These are phyloP conservation scores for Lachancea sp. DNA, from an alignment of 805 yeast species.

Conservation along the genomic window DNA sequence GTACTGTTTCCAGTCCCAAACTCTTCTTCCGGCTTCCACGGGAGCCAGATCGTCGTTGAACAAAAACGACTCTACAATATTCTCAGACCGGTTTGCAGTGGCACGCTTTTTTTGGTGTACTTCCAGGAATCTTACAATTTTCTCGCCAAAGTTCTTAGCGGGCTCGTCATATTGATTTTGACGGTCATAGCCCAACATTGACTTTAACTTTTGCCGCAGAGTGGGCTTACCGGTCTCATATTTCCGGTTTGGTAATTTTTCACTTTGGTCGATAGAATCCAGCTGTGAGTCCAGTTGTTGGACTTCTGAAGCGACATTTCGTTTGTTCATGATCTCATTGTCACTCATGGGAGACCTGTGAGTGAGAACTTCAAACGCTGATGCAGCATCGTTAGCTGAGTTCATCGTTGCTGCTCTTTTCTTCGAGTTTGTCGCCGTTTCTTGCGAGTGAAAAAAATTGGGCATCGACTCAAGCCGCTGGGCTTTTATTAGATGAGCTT, in stretches of 20 bases:
- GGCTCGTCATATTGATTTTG: slow-evolving; percentile 7
- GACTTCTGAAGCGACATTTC: background rate
- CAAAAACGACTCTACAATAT: slow-evolving; percentile 39
- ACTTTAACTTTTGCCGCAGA: background rate
- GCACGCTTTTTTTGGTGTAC: slow-evolving; percentile 11
- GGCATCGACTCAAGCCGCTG: background rate
- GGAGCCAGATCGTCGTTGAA: slow-evolving; percentile 75
- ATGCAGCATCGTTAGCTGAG: slow-evolving; percentile 8
- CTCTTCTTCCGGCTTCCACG: slow-evolving; percentile 64
- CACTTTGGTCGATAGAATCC: background rate
- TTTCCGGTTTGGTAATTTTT: background rate
- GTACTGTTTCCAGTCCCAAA: slow-evolving; percentile 80
- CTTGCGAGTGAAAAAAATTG: no score
- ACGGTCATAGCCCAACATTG: background rate
- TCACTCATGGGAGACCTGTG: background rate
- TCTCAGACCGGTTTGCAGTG: slow-evolving; percentile 9
- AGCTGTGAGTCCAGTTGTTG: background rate
- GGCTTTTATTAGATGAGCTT: background rate
- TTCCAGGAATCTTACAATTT: slow-evolving; percentile 8
- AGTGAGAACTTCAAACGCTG: slow-evolving; percentile 8
- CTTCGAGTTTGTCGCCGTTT: no score
- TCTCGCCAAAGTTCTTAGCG: slow-evolving; percentile 5
- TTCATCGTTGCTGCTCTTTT: background rate
- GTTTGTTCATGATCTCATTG: slow-evolving; percentile 1
- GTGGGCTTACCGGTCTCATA: no score